Evolutionary conservation across 1,139 yeast species (phyloP).

Genomic region (Zygosaccharomyces sapae): DNA sequence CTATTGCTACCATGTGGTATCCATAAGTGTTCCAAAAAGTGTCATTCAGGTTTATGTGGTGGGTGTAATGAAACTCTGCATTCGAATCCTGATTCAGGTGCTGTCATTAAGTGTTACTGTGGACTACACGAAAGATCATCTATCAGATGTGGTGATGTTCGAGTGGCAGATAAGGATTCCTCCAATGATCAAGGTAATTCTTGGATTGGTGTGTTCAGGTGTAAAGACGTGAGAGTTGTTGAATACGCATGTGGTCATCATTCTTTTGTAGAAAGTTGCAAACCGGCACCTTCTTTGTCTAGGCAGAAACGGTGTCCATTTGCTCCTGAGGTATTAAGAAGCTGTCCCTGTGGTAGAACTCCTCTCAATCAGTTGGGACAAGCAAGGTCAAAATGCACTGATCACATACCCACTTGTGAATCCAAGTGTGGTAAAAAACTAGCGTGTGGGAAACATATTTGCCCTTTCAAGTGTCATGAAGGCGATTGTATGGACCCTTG

Average conservation of each 20-base stretch:
- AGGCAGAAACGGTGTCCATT: conserved; percentile 51
- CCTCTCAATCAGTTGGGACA: conserved; percentile 39
- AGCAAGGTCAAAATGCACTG: conserved; percentile 60
- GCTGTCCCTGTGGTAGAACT: conserved; percentile 76
- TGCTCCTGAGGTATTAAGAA: conserved; percentile 53
- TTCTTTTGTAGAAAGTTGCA: conserved; percentile 55
- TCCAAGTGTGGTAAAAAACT: conserved; percentile 56
- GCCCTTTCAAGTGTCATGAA: conserved; percentile 67
- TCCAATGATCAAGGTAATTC: conserved; percentile 28
- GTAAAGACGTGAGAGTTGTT: conserved; percentile 49
- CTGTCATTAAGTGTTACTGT: conserved; percentile 61
- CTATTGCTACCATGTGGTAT: conserved; percentile 64
- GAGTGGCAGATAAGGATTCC: conserved; percentile 30
- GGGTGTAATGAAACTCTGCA: conserved; percentile 47
- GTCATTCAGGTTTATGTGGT: conserved; percentile 83
- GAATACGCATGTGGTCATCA: conserved; percentile 67
- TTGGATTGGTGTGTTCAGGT: conserved; percentile 64
- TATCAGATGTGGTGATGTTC: conserved; percentile 49
- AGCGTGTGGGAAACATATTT: conserved; percentile 66
- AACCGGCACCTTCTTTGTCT: conserved; percentile 42
- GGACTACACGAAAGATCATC: conserved; percentile 47
- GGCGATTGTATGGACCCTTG: conserved; percentile 73
- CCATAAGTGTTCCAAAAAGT: conserved; percentile 55
- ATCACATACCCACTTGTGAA: conserved; percentile 73
- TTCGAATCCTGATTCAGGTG: conserved; percentile 13